Evolutionary conservation across 2,329 filamentous ascomycete species (phyloP).

Genomic region (Polychaeton citri): DNA sequence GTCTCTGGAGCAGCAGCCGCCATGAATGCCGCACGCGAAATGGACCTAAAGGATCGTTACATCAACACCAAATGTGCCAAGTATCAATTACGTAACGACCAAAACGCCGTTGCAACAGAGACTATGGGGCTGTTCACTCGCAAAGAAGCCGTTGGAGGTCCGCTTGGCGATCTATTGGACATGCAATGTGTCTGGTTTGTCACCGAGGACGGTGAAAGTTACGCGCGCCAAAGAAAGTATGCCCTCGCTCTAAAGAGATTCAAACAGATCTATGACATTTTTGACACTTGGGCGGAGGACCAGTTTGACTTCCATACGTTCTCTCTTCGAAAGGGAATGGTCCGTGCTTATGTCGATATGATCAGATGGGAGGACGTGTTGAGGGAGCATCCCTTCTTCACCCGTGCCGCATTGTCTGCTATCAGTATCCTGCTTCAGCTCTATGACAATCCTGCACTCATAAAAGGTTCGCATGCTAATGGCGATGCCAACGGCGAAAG

Average conservation of each 20-base stretch:
- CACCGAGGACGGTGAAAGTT: conserved; percentile 86
- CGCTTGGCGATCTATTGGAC: conserved; percentile 80
- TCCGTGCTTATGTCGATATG: conserved; percentile 91
- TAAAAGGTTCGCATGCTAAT: conserved; percentile 58
- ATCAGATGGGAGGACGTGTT: conserved; percentile 88
- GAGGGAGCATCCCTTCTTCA: conserved; percentile 86
- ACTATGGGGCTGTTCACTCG: conserved; percentile 92
- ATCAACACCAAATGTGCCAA: conserved; percentile 98
- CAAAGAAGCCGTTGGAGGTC: conserved; percentile 76
- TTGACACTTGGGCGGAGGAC: conserved; percentile 95
- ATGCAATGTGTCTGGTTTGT: conserved; percentile 99
- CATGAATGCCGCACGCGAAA: conserved; percentile 74
- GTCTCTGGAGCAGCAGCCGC: conserved; percentile 64
- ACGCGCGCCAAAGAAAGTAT: conserved; percentile 66
- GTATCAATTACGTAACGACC: conserved; percentile 85
- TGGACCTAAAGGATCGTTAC: conserved; percentile 85
- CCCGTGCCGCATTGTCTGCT: conserved; percentile 67
- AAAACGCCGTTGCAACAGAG: conserved; percentile 72
- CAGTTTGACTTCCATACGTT: conserved; percentile 99
- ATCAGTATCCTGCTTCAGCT: conserved; percentile 69
- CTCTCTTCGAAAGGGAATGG: conserved; percentile 90
- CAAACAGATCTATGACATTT: conserved; percentile 77
- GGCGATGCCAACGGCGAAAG: conserved; percentile 57
- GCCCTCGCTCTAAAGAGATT: conserved; percentile 87
- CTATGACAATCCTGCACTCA: conserved; percentile 57